Percentiles rank a stretch among this genome's conserved stretches.
Conservation (phyloP, 1,139 yeast genomes). For the Pichia sp. region DNA sequence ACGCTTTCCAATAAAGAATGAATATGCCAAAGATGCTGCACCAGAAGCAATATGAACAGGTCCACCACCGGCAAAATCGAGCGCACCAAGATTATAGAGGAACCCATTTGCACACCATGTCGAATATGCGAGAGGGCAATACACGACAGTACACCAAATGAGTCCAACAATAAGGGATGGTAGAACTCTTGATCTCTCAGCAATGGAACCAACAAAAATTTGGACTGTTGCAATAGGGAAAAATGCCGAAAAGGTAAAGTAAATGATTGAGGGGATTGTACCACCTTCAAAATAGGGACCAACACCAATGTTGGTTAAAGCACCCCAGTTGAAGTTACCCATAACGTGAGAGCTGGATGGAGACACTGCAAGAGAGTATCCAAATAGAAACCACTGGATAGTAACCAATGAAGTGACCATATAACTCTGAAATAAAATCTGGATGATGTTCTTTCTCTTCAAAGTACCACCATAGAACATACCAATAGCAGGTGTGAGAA, state of each 20-base stretch:
- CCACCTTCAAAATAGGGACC: slow-evolving; percentile 33
- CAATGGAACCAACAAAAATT: slow-evolving; percentile 39
- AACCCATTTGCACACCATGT: slow-evolving; percentile 41
- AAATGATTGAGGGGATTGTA: slow-evolving; percentile 35
- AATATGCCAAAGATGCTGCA: slow-evolving; percentile 36
- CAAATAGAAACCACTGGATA: slow-evolving; percentile 37
- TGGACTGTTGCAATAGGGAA: slow-evolving; percentile 42
- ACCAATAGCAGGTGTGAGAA: slow-evolving; percentile 40
- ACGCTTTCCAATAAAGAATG: slow-evolving; percentile 35
- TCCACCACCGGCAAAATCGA: slow-evolving; percentile 46
- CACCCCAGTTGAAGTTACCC: slow-evolving; percentile 36
- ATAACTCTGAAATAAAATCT: slow-evolving; percentile 35
- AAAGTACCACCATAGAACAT: slow-evolving; percentile 36
- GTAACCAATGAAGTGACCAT: slow-evolving; percentile 34
- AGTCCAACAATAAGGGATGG: slow-evolving; percentile 37
- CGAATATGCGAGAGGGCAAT: slow-evolving; percentile 40
- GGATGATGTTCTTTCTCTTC: slow-evolving; percentile 33
- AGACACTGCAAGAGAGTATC: slow-evolving; percentile 38
- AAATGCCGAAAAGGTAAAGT: slow-evolving; percentile 36
- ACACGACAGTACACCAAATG: slow-evolving; percentile 36
- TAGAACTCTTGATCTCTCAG: slow-evolving; percentile 36
- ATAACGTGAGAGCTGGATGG: slow-evolving; percentile 31
- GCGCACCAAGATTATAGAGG: slow-evolving; percentile 35
- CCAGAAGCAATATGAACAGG: slow-evolving; percentile 44
- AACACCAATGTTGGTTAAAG: slow-evolving; percentile 32